Evolutionary conservation across 345 rosid species (phyloP).

Genomic region (Sonneratia caseolaris): DNA sequence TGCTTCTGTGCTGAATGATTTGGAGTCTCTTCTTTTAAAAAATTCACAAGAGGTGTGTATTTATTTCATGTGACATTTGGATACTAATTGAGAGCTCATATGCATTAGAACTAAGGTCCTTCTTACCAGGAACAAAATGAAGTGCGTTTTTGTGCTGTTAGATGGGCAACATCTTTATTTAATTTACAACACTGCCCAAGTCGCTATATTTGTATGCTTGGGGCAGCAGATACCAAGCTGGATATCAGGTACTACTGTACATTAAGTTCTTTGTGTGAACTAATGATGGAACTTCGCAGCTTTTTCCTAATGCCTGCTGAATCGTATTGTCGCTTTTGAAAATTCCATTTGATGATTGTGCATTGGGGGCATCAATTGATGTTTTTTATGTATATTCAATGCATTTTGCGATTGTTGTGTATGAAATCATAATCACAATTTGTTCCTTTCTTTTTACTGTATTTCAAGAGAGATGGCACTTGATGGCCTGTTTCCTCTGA

Average conservation of each 20-base stretch:
- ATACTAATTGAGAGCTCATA: not conserved
- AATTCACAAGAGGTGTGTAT: constrained; percentile 58
- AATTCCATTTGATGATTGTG: not conserved
- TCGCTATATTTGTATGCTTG: constrained; percentile 87
- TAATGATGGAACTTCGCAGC: not conserved
- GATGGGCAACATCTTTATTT: constrained; percentile 84
- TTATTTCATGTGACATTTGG: not conserved
- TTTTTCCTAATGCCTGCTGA: not conserved
- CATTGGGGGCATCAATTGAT: not conserved
- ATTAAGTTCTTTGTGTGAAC: not conserved
- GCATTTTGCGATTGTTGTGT: not conserved
- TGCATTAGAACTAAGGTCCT: constrained; percentile 13
- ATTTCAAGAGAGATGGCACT: constrained; percentile 70
- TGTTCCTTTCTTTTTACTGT: constrained; percentile 9
- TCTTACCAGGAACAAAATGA: constrained; percentile 75
- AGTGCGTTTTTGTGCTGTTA: constrained; percentile 84
- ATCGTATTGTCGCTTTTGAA: not conserved
- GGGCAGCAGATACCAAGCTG: constrained; percentile 71
- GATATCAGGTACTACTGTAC: constrained; percentile 64
- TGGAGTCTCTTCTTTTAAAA: constrained; percentile 66
- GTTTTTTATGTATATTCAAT: not conserved
- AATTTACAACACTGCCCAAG: constrained; percentile 82
- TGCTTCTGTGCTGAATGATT: constrained; percentile 41
- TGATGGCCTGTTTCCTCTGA: constrained; percentile 65
- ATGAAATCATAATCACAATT: constrained; percentile 1